These are phyloP conservation scores for Carex scoparia DNA, from an alignment of 176 grass and related monocot species.

Conservation along the genomic window DNA sequence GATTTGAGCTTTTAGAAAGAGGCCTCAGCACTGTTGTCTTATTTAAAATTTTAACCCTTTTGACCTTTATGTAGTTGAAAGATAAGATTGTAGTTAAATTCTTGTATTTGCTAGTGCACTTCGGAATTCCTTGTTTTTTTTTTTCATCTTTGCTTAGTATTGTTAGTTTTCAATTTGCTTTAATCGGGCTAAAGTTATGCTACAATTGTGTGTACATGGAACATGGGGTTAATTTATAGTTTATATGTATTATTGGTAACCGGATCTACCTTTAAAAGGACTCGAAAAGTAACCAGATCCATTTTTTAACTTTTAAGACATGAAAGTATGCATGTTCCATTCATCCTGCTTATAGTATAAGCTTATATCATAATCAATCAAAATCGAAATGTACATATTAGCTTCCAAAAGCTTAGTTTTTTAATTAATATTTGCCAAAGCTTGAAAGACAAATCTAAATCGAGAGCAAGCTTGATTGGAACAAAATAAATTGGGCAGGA, in stretches of 20 bases:
- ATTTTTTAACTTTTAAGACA: neutral
- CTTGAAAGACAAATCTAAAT: neutral
- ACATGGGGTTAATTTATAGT: neutral
- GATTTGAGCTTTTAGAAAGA: neutral
- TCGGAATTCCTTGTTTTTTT: neutral
- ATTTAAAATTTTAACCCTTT: neutral
- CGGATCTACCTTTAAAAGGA: no score
- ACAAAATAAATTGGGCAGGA: neutral
- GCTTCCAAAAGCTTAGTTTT: neutral
- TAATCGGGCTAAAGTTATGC: neutral
- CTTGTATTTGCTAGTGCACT: neutral
- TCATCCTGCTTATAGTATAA: neutral
- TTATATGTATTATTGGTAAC: neutral
- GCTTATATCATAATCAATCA: neutral
- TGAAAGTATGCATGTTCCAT: neutral
- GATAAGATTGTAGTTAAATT: slow-evolving; percentile 9
- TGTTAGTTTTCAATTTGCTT: neutral
- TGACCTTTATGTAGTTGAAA: neutral
- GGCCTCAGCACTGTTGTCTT: neutral
- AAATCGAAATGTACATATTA: neutral
- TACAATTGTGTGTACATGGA: neutral
- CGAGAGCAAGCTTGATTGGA: neutral
- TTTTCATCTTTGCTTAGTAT: neutral
- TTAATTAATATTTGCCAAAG: neutral
- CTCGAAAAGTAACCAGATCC: neutral